Percentiles rank a stretch among this genome's conserved stretches.
These are phyloP conservation scores for Aspergillus mulundensis DNA, from an alignment of 495 filamentous ascomycete genomes.

Conservation along the genomic window DNA sequence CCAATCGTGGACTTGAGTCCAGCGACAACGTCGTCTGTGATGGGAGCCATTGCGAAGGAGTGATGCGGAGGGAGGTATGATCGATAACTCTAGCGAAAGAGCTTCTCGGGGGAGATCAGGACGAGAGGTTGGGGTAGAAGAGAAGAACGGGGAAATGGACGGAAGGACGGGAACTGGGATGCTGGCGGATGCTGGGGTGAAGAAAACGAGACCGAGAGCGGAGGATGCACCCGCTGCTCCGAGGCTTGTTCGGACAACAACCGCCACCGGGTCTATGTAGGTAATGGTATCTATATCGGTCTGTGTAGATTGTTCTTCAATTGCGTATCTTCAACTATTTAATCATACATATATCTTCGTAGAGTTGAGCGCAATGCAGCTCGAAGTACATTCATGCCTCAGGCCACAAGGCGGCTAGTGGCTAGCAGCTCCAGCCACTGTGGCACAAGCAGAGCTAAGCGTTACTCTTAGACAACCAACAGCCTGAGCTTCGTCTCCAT, in stretches of 20 bases:
- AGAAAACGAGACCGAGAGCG: constrained; percentile 25
- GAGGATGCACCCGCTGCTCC: constrained; percentile 26
- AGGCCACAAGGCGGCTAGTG: constrained; percentile 13
- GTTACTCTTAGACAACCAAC: constrained; percentile 10
- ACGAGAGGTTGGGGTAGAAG: constrained; percentile 3
- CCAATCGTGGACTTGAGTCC: constrained; percentile 72
- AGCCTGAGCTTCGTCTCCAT: constrained; percentile 11
- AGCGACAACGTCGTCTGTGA: constrained; percentile 71
- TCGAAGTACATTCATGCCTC: constrained; percentile 9
- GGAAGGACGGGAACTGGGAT: constrained; percentile 22
- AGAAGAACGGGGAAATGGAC: constrained; percentile 28
- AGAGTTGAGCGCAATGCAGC: not conserved
- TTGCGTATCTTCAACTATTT: not conserved
- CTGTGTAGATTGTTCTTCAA: not conserved
- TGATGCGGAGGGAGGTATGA: constrained; percentile 21
- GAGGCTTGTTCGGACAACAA: constrained; percentile 13
- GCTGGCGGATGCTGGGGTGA: constrained; percentile 21
- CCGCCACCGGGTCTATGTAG: not conserved
- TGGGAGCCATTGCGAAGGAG: constrained; percentile 68
- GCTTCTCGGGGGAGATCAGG: constrained; percentile 4
- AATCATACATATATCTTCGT: not conserved
- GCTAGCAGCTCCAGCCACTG: constrained; percentile 13
- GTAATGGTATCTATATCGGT: not conserved
- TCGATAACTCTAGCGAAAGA: constrained; percentile 26
- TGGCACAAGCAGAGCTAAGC: constrained; percentile 16